A percentile compares a stretch with the other conserved stretches of the same genome.
Evolutionary conservation across 139 green algal genomes (phyloP).

Genomic region (Coelastrella sp.): DNA sequence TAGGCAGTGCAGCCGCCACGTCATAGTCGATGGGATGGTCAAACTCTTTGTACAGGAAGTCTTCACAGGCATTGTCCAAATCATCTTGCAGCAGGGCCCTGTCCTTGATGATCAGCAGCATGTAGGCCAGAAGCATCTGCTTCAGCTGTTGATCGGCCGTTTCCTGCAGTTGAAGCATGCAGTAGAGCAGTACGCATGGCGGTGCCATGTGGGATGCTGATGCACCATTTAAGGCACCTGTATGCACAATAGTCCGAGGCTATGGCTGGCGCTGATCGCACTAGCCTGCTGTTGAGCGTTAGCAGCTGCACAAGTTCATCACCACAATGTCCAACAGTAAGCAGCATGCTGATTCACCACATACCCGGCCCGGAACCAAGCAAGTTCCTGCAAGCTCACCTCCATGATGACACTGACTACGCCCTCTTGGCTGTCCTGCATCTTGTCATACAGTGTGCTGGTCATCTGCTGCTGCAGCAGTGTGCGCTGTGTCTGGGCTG

Average conservation of each 20-base stretch:
- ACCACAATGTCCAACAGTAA: neutral
- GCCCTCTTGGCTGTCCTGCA: conserved; percentile 59
- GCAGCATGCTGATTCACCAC: too few species aligned
- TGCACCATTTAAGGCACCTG: neutral
- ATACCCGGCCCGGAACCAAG: too few species aligned
- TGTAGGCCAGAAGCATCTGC: conserved; percentile 66
- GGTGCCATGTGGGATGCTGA: neutral
- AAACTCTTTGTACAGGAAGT: conserved; percentile 68
- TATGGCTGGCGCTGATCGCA: too few species aligned
- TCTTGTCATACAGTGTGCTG: conserved; percentile 56
- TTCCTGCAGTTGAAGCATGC: conserved; percentile 53
- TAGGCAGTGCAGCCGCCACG: conserved; percentile 62
- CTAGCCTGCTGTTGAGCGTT: too few species aligned
- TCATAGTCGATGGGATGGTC: conserved; percentile 70
- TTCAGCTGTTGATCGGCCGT: conserved; percentile 74
- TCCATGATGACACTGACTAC: conserved; percentile 50
- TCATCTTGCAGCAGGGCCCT: neutral
- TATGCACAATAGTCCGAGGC: too few species aligned
- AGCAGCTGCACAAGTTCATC: too few species aligned
- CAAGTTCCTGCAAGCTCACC: conserved; percentile 3
- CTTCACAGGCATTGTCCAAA: conserved; percentile 44
- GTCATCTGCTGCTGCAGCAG: conserved; percentile 48
- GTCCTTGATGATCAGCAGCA: conserved; percentile 56
- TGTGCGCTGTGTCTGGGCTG: conserved; percentile 55
- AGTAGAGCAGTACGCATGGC: neutral